Conservation (phyloP, 2,329 filamentous ascomycete species). For the Ascochyta koolunga region DNA sequence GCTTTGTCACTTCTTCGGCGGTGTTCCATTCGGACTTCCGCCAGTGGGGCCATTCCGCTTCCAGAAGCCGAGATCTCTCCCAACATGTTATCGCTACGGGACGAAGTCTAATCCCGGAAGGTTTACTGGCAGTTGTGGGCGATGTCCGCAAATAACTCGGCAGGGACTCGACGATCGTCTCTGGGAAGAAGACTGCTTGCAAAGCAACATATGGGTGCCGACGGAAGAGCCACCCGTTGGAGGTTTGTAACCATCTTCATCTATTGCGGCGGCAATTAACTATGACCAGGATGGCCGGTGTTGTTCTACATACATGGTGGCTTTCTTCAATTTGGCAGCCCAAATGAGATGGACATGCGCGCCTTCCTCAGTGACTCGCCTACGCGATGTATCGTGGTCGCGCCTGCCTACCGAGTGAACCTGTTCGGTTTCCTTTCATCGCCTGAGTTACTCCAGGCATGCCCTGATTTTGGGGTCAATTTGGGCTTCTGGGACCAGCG, state of each 20-base stretch:
- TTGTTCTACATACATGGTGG: constrained; percentile 64
- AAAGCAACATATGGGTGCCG: constrained; percentile 63
- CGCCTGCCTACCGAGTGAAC: constrained; percentile 63
- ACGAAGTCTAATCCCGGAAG: constrained; percentile 54
- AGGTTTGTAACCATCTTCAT: constrained; percentile 24
- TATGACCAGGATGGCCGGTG: constrained; percentile 59
- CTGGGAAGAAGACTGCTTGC: constrained; percentile 62
- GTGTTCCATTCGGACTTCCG: constrained; percentile 62
- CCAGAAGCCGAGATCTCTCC: constrained; percentile 55
- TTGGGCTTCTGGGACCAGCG: constrained; percentile 65
- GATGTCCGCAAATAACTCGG: constrained; percentile 59
- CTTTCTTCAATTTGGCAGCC: constrained; percentile 62
- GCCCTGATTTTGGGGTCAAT: constrained; percentile 50
- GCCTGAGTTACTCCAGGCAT: constrained; percentile 52
- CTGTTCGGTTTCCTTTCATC: constrained; percentile 63
- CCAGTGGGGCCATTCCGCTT: constrained; percentile 57
- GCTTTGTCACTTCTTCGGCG: constrained; percentile 60
- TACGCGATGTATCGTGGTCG: constrained; percentile 55
- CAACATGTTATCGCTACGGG: constrained; percentile 58
- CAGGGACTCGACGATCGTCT: constrained; percentile 30
- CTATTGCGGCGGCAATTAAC: not conserved
- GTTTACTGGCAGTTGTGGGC: constrained; percentile 49
- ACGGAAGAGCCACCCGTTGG: constrained; percentile 50
- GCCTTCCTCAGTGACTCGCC: constrained; percentile 58
- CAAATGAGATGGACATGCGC: constrained; percentile 55